phyloP scores from a whole-genome alignment of 2,329 filamentous ascomycete species.

The Cordyceps militaris region DNA sequence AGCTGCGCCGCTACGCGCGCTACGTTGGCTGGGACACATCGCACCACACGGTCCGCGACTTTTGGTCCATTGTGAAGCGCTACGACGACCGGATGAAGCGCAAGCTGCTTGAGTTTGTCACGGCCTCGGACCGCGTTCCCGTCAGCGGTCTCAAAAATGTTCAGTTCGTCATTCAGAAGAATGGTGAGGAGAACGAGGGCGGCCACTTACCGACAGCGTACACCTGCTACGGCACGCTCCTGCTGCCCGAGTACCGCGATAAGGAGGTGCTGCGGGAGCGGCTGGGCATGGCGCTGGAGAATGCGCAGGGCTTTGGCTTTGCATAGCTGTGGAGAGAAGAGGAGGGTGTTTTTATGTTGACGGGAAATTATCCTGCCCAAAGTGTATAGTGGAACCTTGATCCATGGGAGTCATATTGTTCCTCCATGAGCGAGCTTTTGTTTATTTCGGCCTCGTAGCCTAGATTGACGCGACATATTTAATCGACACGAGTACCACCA shows the following conservation, averaged over 20 bases:
- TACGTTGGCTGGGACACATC: constrained; percentile 75
- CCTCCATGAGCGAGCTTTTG: constrained; percentile 5
- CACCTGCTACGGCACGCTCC: constrained; percentile 85
- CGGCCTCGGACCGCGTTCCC: constrained; percentile 82
- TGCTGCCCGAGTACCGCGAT: constrained; percentile 75
- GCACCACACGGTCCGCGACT: constrained; percentile 65
- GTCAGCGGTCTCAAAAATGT: constrained; percentile 78
- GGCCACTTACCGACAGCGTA: constrained; percentile 73
- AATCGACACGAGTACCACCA: constrained; percentile 6
- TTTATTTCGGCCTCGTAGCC: not conserved
- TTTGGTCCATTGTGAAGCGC: constrained; percentile 72
- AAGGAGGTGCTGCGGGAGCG: constrained; percentile 65
- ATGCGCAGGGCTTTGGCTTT: constrained; percentile 84
- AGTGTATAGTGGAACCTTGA: constrained; percentile 4
- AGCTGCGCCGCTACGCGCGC: constrained; percentile 61
- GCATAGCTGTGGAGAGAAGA: constrained; percentile 37
- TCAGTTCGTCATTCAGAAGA: constrained; percentile 75
- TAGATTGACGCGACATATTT: not conserved
- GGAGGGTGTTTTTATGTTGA: not conserved
- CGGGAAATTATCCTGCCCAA: not conserved
- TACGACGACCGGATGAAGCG: constrained; percentile 65
- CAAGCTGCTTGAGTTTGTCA: constrained; percentile 85
- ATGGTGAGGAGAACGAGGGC: constrained; percentile 52
- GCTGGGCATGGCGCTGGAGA: constrained; percentile 77
- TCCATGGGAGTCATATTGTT: not conserved